Conservation (phyloP, 2,329 filamentous ascomycete genomes). For the Helotiales sp. region DNA sequence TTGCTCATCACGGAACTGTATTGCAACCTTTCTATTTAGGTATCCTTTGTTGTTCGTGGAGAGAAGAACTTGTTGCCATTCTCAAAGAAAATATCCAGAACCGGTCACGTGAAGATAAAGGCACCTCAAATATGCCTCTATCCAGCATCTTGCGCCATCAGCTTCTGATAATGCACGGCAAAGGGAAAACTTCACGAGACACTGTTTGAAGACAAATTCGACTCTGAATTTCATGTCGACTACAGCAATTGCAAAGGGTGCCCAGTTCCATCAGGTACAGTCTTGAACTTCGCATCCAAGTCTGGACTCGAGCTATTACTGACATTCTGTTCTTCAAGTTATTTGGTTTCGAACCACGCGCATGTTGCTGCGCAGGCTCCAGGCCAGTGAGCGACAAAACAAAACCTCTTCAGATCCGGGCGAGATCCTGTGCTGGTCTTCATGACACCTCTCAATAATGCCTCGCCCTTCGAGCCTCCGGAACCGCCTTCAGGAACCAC, state of each 20-base stretch:
- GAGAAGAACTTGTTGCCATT: background rate
- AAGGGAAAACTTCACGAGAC: background rate
- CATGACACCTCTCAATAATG: slow-evolving; percentile 73
- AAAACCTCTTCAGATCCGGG: slow-evolving; percentile 13
- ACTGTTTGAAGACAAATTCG: slow-evolving; percentile 1
- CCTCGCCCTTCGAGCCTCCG: slow-evolving; percentile 67
- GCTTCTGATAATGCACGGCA: slow-evolving; percentile 11
- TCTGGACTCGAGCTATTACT: slow-evolving; percentile 20
- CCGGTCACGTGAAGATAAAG: slow-evolving; percentile 27
- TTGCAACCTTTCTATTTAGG: background rate
- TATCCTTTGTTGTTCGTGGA: background rate
- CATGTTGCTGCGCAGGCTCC: slow-evolving; percentile 50
- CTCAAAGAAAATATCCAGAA: background rate
- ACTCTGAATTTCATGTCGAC: slow-evolving; percentile 32
- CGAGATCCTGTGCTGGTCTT: slow-evolving; percentile 44
- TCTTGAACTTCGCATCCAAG: slow-evolving; percentile 12
- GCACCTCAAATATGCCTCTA: slow-evolving; percentile 14
- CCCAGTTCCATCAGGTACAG: slow-evolving; percentile 15
- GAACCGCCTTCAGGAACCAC: slow-evolving; percentile 54
- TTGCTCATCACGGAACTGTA: background rate
- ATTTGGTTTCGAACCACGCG: slow-evolving; percentile 26
- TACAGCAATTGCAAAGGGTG: slow-evolving; percentile 3
- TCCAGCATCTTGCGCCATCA: slow-evolving; percentile 24
- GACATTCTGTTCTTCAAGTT: slow-evolving; percentile 20
- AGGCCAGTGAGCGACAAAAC: slow-evolving; percentile 44